These are phyloP conservation scores for Hyparrhenia diplandra DNA, from an alignment of 176 grass and related monocot species.

Conservation along the genomic window DNA sequence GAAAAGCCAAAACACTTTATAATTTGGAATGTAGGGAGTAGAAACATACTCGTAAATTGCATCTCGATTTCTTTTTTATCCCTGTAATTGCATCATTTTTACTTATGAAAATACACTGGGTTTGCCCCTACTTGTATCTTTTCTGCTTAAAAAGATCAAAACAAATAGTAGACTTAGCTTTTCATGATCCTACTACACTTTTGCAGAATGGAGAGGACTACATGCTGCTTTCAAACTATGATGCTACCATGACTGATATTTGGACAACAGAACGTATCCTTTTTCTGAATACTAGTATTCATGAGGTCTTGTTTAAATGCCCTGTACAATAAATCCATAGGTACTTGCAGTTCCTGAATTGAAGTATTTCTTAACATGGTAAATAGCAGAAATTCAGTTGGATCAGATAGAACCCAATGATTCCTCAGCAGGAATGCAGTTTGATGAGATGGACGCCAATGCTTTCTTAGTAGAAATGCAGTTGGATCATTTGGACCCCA, in stretches of 20 bases:
- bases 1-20: no score
- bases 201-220: conserved; percentile 81
- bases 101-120: background rate
- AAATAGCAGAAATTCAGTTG: conserved; percentile 59
- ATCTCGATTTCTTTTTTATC: conserved; percentile 2
- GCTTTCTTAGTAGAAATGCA: no score
- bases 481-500: conserved; percentile 53
- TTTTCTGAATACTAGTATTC: conserved; percentile 28
- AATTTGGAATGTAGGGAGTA: background rate
- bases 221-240: conserved; percentile 71
- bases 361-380: conserved; percentile 48
- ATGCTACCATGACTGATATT: conserved; percentile 73
- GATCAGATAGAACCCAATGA: no score
- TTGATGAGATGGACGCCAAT: no score
- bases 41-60: background rate
- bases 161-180: background rate
- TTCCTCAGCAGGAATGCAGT: no score
- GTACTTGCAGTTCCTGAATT: conserved; percentile 6
- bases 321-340: conserved; percentile 14
- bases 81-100: background rate
- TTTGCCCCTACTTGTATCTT: background rate
- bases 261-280: conserved; percentile 84
- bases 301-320: conserved; percentile 16
- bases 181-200: conserved; percentile 7
- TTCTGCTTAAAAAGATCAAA: background rate